Percentiles rank a stretch among this genome's conserved stretches.
phyloP scores from a whole-genome alignment of 805 yeast species.

The Priceomyces haplophilus region DNA sequence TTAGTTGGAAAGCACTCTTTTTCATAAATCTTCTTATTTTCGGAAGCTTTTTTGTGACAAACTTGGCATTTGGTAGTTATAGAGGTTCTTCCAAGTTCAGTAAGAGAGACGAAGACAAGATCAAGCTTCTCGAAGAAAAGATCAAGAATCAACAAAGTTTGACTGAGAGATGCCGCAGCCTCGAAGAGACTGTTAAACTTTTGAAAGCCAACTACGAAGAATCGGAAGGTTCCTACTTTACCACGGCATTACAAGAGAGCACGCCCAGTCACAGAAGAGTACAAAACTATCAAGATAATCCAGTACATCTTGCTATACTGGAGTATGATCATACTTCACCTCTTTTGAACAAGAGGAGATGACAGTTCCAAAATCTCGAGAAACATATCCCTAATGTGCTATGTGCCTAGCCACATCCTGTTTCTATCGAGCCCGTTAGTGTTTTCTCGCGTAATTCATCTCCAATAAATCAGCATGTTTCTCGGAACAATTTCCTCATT shows the following conservation, averaged over 20 bases:
- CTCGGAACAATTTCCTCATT: too few relatives aligned
- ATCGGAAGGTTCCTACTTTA: neutral
- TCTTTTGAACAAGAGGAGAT: slow-evolving; percentile 10
- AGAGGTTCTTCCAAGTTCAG: slow-evolving; percentile 16
- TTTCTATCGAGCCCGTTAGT: too few relatives aligned
- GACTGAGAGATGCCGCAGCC: slow-evolving; percentile 1
- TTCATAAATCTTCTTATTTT: slow-evolving; percentile 44
- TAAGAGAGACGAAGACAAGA: slow-evolving; percentile 5
- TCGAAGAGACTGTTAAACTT: neutral
- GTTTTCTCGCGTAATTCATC: too few relatives aligned
- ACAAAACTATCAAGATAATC: neutral
- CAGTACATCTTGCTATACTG: slow-evolving; percentile 1
- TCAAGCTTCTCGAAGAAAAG: slow-evolving; percentile 13
- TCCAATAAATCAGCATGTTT: too few relatives aligned
- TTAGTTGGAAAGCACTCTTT: slow-evolving; percentile 64
- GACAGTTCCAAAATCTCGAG: too few relatives aligned
- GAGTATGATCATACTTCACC: slow-evolving; percentile 6
- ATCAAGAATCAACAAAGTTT: slow-evolving; percentile 13
- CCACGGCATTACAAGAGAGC: slow-evolving; percentile 1
- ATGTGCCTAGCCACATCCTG: too few relatives aligned
- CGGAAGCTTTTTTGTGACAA: slow-evolving; percentile 53
- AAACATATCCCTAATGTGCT: too few relatives aligned
- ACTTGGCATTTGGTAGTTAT: slow-evolving; percentile 45
- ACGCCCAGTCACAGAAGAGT: slow-evolving; percentile 1
- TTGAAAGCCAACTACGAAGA: neutral